A percentile compares a stretch with the other conserved stretches of the same genome.
Conservation (phyloP, 2,329 filamentous ascomycete genomes). For the Monosporascus ibericus region DNA sequence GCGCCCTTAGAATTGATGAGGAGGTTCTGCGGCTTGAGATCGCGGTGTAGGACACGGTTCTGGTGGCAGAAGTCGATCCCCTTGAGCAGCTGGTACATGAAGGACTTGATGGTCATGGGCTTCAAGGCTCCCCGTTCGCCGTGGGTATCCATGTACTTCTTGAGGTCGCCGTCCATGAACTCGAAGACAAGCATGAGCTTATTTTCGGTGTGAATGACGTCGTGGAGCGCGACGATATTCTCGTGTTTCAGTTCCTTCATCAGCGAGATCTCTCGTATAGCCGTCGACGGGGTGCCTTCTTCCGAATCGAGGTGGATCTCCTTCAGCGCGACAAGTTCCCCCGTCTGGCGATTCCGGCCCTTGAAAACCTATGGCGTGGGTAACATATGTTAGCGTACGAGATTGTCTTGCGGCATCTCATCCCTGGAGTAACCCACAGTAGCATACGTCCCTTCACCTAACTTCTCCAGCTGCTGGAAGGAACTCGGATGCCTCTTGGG, state of each 20-base stretch:
- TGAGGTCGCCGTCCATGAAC: conserved; percentile 96
- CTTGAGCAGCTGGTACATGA: conserved; percentile 95
- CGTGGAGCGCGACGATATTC: conserved; percentile 94
- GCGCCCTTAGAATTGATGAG: conserved; percentile 89
- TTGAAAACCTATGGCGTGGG: conserved; percentile 74
- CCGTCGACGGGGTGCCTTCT: conserved; percentile 94
- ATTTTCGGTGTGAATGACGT: conserved; percentile 99
- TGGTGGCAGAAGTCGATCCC: conserved; percentile 98
- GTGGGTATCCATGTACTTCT: conserved; percentile 96
- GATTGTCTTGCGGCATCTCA: conserved; percentile 11
- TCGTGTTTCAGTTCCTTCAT: conserved; percentile 99
- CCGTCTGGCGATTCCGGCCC: conserved; percentile 92
- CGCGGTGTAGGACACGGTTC: conserved; percentile 90
- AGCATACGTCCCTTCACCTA: conserved; percentile 97
- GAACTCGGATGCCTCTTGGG: conserved; percentile 89
- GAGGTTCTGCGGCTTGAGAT: conserved; percentile 93
- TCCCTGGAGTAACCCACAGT: conserved; percentile 56
- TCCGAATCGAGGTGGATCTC: conserved; percentile 98
- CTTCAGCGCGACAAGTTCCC: conserved; percentile 92
- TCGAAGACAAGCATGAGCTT: conserved; percentile 99
- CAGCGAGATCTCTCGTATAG: conserved; percentile 95
- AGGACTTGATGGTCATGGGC: conserved; percentile 89
- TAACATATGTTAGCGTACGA: conserved; percentile 8
- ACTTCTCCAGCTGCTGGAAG: conserved; percentile 98
- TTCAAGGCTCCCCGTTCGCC: conserved; percentile 87